Conservation (phyloP, 192 early-diverging fungal genomes). For the Endogone sp. region DNA sequence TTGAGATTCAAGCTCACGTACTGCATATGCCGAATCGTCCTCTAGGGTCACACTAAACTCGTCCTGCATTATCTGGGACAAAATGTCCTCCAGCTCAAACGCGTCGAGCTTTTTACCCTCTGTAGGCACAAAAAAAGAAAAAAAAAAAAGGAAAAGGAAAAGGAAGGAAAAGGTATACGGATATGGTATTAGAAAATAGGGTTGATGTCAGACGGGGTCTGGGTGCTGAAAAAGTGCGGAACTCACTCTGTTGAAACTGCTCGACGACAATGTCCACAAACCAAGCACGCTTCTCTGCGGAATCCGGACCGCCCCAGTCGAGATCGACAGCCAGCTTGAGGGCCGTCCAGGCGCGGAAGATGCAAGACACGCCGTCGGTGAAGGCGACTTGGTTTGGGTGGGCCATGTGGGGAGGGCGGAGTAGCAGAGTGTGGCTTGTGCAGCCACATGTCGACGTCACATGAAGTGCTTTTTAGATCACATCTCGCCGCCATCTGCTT, state of each 20-base stretch:
- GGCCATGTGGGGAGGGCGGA: conserved; percentile 16
- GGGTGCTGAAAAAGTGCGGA: neutral
- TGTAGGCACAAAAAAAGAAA: conserved; percentile 9
- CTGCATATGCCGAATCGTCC: conserved; percentile 52
- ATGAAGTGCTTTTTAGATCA: no score
- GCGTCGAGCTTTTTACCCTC: conserved; percentile 49
- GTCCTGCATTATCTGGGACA: conserved; percentile 51
- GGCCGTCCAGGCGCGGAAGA: conserved; percentile 68
- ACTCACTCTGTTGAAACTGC: conserved; percentile 56
- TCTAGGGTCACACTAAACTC: conserved; percentile 51
- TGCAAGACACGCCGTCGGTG: conserved; percentile 55
- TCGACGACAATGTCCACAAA: conserved; percentile 62
- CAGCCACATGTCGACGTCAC: neutral
- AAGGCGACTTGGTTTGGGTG: conserved; percentile 51
- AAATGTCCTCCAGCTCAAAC: conserved; percentile 50
- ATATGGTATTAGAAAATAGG: no score
- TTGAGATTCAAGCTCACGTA: conserved; percentile 4
- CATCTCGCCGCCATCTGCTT: no score
- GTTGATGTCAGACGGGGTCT: no score
- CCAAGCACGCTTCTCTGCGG: conserved; percentile 64
- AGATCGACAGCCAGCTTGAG: conserved; percentile 66
- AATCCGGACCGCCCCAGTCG: conserved; percentile 65
- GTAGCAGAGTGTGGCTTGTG: neutral
- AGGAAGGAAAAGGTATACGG: no score
- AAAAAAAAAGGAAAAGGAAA: neutral